Conservation (phyloP, 805 yeast genomes). For the Barnettozyma siamensis region DNA sequence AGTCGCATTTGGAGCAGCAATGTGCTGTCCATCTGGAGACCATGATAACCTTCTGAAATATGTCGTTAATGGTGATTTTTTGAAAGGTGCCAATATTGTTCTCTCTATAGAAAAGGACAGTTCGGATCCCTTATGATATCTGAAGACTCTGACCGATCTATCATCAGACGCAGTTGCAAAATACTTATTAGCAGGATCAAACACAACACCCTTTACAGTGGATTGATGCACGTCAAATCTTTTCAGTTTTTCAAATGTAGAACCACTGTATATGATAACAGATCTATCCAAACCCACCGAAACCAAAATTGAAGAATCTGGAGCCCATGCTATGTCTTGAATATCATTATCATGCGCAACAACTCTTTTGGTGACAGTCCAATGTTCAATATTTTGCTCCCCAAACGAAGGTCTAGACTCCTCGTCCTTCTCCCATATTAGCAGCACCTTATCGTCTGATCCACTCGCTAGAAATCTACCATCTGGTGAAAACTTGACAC, state of each 20-base stretch:
- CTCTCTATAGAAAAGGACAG: conserved; percentile 84
- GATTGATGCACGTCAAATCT: conserved; percentile 91
- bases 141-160: conserved; percentile 78
- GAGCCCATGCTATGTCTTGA: conserved; percentile 98
- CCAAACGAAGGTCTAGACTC: conserved; percentile 58
- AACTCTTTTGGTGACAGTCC: conserved; percentile 88
- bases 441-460: conserved; percentile 85
- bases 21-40: conserved; percentile 88
- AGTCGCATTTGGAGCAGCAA: conserved; percentile 81
- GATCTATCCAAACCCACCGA: conserved; percentile 94
- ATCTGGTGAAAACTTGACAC: conserved; percentile 86
- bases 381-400: conserved; percentile 76
- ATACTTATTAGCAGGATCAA: conserved; percentile 97
- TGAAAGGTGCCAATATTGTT: conserved; percentile 77
- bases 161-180: conserved; percentile 98
- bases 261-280: conserved; percentile 89
- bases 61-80: conserved; percentile 84
- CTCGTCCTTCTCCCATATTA: conserved; percentile 92
- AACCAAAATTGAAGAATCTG: conserved; percentile 84
- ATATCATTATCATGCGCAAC: conserved; percentile 98
- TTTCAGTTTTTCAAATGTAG: conserved; percentile 83
- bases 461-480: conserved; percentile 92
- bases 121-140: conserved; percentile 75
- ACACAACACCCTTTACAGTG: conserved; percentile 92
- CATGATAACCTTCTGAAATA: conserved; percentile 83